phyloP scores from a whole-genome alignment of 2,329 filamentous ascomycete species.

The Cladosporium sp. region DNA sequence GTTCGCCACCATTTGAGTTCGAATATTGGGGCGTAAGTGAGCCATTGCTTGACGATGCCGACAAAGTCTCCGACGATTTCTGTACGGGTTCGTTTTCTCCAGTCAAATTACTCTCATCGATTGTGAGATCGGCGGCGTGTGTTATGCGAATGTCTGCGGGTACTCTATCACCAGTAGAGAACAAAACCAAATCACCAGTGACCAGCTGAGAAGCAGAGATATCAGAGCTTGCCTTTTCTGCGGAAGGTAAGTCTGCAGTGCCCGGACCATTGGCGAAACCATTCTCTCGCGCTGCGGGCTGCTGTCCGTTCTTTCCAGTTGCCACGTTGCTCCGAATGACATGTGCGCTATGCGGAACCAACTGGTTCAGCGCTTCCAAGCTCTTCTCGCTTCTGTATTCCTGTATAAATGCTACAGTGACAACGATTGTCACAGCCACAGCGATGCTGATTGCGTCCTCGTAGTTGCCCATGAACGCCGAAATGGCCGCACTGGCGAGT shows the following conservation, averaged over 20 bases:
- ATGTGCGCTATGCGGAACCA: constrained; percentile 94
- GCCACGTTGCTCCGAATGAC: constrained; percentile 60
- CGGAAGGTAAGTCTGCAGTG: constrained; percentile 53
- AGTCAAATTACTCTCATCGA: constrained; percentile 94
- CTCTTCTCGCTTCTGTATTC: constrained; percentile 98
- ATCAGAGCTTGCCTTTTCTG: constrained; percentile 72
- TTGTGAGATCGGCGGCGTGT: constrained; percentile 79
- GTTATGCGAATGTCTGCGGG: constrained; percentile 95
- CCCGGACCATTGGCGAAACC: constrained; percentile 48
- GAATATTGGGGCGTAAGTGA: constrained; percentile 50
- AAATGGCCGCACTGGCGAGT: constrained; percentile 80
- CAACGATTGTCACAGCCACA: constrained; percentile 92
- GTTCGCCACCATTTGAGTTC: constrained; percentile 56
- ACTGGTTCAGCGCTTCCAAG: constrained; percentile 84
- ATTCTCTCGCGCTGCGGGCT: constrained; percentile 33
- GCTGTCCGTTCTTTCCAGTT: constrained; percentile 27
- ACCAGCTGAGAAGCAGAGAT: constrained; percentile 85
- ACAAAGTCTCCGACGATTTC: constrained; percentile 64
- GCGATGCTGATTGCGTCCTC: constrained; percentile 96
- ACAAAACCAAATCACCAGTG: constrained; percentile 85
- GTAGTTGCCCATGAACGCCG: constrained; percentile 83
- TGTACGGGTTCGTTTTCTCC: constrained; percentile 92
- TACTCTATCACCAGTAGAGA: constrained; percentile 93
- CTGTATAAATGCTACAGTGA: constrained; percentile 92
- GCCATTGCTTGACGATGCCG: constrained; percentile 23